Conservation (phyloP, 2,329 filamentous ascomycete species). For the Berkeleyomyces basicola region DNA sequence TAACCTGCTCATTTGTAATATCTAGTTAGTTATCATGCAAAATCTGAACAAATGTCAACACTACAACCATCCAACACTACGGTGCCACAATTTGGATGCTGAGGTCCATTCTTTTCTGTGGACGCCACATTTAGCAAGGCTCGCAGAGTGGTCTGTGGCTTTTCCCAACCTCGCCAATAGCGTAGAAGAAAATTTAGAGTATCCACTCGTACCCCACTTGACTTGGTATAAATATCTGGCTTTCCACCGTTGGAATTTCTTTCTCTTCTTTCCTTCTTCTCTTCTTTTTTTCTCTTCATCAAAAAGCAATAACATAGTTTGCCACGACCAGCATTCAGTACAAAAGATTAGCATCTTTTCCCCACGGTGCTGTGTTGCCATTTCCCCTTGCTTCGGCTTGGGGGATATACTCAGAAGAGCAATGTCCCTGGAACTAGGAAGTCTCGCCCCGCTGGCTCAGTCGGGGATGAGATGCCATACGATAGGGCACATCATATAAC, state of each 20-base stretch:
- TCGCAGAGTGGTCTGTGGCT: neutral
- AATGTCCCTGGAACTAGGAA: constrained; percentile 15
- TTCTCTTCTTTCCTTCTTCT: constrained; percentile 11
- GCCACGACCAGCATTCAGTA: constrained; percentile 14
- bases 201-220: neutral
- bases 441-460: constrained; percentile 13
- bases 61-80: too few species aligned
- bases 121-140: neutral
- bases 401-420: constrained; percentile 14
- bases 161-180: neutral
- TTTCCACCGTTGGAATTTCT: neutral
- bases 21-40: too few species aligned
- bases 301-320: constrained; percentile 15
- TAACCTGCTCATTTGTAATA: too few species aligned
- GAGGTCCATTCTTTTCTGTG: too few species aligned
- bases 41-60: too few species aligned
- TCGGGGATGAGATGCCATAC: constrained; percentile 14
- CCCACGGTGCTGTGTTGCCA: constrained; percentile 14
- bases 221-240: constrained; percentile 8
- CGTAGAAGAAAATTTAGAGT: neutral
- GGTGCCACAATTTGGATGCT: too few species aligned
- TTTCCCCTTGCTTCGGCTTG: constrained; percentile 11
- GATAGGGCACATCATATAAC: constrained; percentile 13
- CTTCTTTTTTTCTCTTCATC: constrained; percentile 13
- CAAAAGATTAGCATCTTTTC: constrained; percentile 1